Conservation (phyloP, 2,329 filamentous ascomycete species). For the Pezicula carpinea region DNA sequence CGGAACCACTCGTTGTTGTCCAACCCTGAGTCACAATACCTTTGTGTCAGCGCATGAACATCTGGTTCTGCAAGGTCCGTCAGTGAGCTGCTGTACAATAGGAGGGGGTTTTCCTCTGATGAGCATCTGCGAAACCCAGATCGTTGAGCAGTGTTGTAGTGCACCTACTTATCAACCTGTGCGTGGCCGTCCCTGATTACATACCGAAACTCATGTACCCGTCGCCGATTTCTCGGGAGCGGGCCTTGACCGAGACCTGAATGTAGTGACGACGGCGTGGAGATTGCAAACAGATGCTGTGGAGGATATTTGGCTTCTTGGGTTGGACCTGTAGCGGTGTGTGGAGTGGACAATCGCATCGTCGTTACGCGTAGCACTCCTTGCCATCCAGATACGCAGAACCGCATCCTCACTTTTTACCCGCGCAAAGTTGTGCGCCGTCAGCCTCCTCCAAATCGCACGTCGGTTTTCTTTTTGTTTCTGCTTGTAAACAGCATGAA, state of each 20-base stretch:
- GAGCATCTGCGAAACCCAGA: constrained; percentile 7
- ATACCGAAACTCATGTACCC: constrained; percentile 16
- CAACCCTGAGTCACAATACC: constrained; percentile 17
- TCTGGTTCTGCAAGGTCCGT: constrained; percentile 6
- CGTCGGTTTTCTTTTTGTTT: neutral
- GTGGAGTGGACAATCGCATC: neutral
- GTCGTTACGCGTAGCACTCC: neutral
- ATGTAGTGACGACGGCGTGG: constrained; percentile 3
- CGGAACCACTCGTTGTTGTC: constrained; percentile 15
- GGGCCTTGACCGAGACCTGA: constrained; percentile 14
- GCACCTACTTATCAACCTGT: constrained; percentile 4
- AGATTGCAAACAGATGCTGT: constrained; percentile 16
- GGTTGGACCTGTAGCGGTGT: constrained; percentile 2
- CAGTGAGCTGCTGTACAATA: neutral
- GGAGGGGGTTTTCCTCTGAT: constrained; percentile 7
- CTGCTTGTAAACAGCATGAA: constrained; percentile 16
- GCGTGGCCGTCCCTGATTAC: constrained; percentile 8
- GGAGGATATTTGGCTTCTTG: constrained; percentile 7
- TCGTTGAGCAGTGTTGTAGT: neutral
- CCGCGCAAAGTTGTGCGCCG: constrained; percentile 19
- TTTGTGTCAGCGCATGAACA: constrained; percentile 9
- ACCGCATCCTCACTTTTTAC: neutral
- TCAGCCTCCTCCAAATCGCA: neutral
- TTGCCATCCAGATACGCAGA: neutral
- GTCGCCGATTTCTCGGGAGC: constrained; percentile 15